Percentiles rank a stretch among this genome's conserved stretches.
Conservation (phyloP, 2,329 filamentous ascomycete genomes). For the Septoria petroselini region DNA sequence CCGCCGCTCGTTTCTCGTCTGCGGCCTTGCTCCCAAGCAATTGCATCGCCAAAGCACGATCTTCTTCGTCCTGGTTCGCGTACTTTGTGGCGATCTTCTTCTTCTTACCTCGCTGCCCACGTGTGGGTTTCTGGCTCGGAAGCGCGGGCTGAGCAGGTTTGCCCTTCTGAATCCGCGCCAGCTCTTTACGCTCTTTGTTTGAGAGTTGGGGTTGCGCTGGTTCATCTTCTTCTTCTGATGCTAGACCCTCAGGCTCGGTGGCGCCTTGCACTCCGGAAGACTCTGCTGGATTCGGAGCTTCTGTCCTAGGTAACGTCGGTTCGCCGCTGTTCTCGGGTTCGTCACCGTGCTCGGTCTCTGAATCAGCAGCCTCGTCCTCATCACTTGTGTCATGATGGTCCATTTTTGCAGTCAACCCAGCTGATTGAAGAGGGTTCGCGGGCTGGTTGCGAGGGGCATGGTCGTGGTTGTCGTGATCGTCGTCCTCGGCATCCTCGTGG, state of each 20-base stretch:
- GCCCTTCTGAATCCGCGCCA: slow-evolving; percentile 20
- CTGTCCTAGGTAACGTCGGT: slow-evolving; percentile 18
- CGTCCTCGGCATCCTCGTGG: slow-evolving; percentile 30
- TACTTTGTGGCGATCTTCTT: slow-evolving; percentile 90
- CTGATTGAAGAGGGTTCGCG: slow-evolving; percentile 43
- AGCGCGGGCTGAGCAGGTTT: slow-evolving; percentile 17
- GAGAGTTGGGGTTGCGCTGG: slow-evolving; percentile 31
- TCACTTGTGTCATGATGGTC: slow-evolving; percentile 28
- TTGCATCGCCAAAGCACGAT: slow-evolving; percentile 75
- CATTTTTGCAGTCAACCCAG: slow-evolving; percentile 6
- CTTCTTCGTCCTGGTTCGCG: slow-evolving; percentile 90
- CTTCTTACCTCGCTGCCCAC: slow-evolving; percentile 76
- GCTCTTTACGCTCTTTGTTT: slow-evolving; percentile 37
- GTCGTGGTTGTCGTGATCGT: slow-evolving; percentile 17
- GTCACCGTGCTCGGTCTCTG: slow-evolving; percentile 37
- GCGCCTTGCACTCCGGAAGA: too few species aligned
- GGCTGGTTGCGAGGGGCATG: slow-evolving; percentile 16
- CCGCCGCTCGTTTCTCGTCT: slow-evolving; percentile 65
- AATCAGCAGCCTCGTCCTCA: slow-evolving; percentile 26
- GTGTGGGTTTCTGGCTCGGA: slow-evolving; percentile 35
- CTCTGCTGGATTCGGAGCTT: background rate
- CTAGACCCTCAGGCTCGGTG: background rate
- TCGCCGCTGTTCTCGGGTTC: slow-evolving; percentile 31
- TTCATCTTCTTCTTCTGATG: slow-evolving; percentile 18
- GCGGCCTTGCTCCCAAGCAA: slow-evolving; percentile 76